Conservation (phyloP, 2,329 filamentous ascomycete genomes). For the Exophiala xenobiotica region DNA sequence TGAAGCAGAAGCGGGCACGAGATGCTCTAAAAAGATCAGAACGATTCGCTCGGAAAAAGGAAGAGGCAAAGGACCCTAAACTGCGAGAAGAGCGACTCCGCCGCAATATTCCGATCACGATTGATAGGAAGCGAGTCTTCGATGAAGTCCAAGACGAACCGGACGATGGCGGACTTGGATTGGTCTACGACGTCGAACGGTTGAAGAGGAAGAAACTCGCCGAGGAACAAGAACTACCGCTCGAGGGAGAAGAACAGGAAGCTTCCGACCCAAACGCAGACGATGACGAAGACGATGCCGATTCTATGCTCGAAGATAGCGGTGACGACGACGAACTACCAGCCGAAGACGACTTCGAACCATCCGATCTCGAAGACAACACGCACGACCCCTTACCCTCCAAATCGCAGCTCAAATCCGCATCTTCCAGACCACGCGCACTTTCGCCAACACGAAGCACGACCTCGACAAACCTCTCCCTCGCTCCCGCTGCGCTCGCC, state of each 20-base stretch:
- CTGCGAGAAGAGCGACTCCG: constrained; percentile 71
- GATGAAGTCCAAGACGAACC: constrained; percentile 66
- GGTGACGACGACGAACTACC: constrained; percentile 33
- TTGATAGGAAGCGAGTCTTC: constrained; percentile 88
- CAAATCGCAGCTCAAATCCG: constrained; percentile 33
- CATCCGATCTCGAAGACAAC: constrained; percentile 15
- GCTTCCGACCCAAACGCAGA: constrained; percentile 41
- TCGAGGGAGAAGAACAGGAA: constrained; percentile 45
- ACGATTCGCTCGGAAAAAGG: constrained; percentile 75
- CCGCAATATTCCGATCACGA: constrained; percentile 74
- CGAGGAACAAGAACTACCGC: constrained; percentile 44
- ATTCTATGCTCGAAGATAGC: constrained; percentile 75
- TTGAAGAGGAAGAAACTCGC: constrained; percentile 49
- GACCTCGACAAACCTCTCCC: constrained; percentile 58
- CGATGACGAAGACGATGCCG: constrained; percentile 58
- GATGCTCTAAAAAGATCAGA: constrained; percentile 73
- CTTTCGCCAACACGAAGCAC: constrained; percentile 57
- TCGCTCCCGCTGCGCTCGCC: constrained; percentile 60
- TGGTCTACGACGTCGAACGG: constrained; percentile 50
- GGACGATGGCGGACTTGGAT: constrained; percentile 45
- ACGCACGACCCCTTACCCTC: constrained; percentile 25
- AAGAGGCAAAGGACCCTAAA: constrained; percentile 79
- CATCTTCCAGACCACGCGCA: constrained; percentile 45
- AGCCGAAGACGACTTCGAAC: constrained; percentile 23
- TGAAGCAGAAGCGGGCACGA: constrained; percentile 74